These are phyloP conservation scores for Petasospora rhodanensis DNA, from an alignment of 1,139 yeast genomes.

Conservation along the genomic window DNA sequence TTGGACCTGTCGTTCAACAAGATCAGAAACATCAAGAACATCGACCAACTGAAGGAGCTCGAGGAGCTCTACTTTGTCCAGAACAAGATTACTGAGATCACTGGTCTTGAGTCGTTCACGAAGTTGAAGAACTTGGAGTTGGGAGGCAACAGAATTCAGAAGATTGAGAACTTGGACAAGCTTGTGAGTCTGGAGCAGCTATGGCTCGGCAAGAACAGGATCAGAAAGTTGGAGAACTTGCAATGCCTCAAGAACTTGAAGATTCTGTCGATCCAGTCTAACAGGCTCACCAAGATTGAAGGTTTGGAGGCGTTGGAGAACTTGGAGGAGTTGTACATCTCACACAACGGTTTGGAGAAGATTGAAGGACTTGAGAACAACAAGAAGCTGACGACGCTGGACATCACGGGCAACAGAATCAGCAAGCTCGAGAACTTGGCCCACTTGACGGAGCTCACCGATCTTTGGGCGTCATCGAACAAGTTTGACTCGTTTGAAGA, in stretches of 20 bases:
- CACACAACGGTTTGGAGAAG: slow-evolving; percentile 75
- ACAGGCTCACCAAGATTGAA: slow-evolving; percentile 72
- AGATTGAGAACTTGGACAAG: slow-evolving; percentile 48
- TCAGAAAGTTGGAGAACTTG: slow-evolving; percentile 62
- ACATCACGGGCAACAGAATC: slow-evolving; percentile 73
- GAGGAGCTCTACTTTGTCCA: slow-evolving; percentile 81
- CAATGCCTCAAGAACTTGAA: slow-evolving; percentile 57
- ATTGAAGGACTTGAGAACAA: slow-evolving; percentile 79
- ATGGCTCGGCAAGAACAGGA: slow-evolving; percentile 92
- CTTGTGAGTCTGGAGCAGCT: slow-evolving; percentile 62
- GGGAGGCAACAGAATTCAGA: slow-evolving; percentile 82
- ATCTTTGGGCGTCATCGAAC: slow-evolving; percentile 91
- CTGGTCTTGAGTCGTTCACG: slow-evolving; percentile 54
- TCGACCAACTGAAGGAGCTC: slow-evolving; percentile 58
- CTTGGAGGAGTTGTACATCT: slow-evolving; percentile 81
- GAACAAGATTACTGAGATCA: slow-evolving; percentile 74
- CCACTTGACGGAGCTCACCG: slow-evolving; percentile 70
- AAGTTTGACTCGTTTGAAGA: slow-evolving; percentile 63
- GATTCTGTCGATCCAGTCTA: slow-evolving; percentile 85
- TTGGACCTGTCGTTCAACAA: slow-evolving; percentile 90
- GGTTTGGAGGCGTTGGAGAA: slow-evolving; percentile 69
- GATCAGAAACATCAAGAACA: slow-evolving; percentile 79
- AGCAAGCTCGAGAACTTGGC: slow-evolving; percentile 56
- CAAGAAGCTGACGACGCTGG: slow-evolving; percentile 65
- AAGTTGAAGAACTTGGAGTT: slow-evolving; percentile 73